These are phyloP conservation scores for Bacterosira constricta DNA, from an alignment of 108 stramenopile genomes.

Conservation along the genomic window DNA sequence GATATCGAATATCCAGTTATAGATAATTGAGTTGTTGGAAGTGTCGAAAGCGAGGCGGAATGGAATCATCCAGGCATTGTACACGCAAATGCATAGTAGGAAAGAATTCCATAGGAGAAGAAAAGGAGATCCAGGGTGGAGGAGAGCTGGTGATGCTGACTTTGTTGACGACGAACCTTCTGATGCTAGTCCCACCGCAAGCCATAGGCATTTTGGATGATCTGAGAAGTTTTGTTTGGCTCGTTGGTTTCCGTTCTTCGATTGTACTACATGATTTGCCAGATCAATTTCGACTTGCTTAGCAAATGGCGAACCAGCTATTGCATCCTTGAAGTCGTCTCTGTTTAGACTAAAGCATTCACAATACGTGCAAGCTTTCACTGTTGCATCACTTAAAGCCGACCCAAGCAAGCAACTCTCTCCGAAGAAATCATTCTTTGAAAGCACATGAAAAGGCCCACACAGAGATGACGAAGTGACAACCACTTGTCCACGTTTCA, in stretches of 20 bases:
- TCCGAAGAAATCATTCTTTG: conserved; percentile 56
- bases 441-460: conserved; percentile 29
- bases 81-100: conserved; percentile 34
- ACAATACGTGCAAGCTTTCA: conserved; percentile 47
- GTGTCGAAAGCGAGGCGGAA: conserved; percentile 42
- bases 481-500: conserved; percentile 47
- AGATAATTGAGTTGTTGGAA: neutral
- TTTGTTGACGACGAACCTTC: neutral
- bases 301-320: conserved; percentile 12
- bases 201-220: conserved; percentile 27
- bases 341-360: conserved; percentile 51
- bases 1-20: conserved; percentile 51
- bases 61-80: conserved; percentile 52
- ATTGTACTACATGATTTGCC: conserved; percentile 1
- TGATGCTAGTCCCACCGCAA: neutral
- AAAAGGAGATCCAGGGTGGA: conserved; percentile 33
- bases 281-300: conserved; percentile 6
- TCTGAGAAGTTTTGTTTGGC: conserved; percentile 24
- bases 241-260: conserved; percentile 25
- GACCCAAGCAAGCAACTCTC: conserved; percentile 50
- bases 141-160: neutral
- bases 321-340: conserved; percentile 50
- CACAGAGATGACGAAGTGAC: conserved; percentile 21
- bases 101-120: conserved; percentile 42
- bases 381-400: conserved; percentile 39